Evolutionary conservation across 345 rosid species (phyloP), one percentile per base, ranked within the genome.

Genomic region (Salix udensis): DNA sequence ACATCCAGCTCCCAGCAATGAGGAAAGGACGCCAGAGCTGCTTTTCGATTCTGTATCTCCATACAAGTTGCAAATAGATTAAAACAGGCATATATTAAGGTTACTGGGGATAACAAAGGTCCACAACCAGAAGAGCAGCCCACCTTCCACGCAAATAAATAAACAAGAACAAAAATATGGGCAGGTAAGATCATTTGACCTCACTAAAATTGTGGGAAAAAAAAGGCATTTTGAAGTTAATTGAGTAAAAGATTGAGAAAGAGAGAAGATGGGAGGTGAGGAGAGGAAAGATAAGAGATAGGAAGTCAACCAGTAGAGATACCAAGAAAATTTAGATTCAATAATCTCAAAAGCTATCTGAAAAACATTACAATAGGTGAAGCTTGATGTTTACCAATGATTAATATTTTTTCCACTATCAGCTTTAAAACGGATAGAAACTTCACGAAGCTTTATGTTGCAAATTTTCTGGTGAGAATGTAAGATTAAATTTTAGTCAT

Each of bases 1-100:
- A 48, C 97, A 85, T 73, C 96, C 97, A 64, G 83, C 81, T 77
- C 96, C 97, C 70, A 95, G 79, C 81, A 95, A 85, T 66, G 96
- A 92, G 68, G 97, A 88, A 69, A 95, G 84, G 79, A 89, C 86
- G 77, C 97, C 92, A 19, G 61, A 55, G 13, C 69, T 53, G 40
- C 89, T 74, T 67, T 81, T 75, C 65, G 88, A 77, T 70, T 80
- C 90, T 84, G 80, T 82, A 70, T 70, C 80, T 77, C 70, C 69
- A 66, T 2, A 70, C 71, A 50, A 73, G 83, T 39, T 31, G 44
- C 18, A 77, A 30, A 71, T 30, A 36, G n/a, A 76, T 71, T 68
- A 40, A 65, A 16, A 67, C 58, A 61, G 40, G 21, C 16, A 24
- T 64, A 53, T 9, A 53, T 53, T 53, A 18, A 13, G 18, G 16